Conservation (phyloP, 371 early-diverging fungal genomes). For the Rhizomucor miehei region DNA sequence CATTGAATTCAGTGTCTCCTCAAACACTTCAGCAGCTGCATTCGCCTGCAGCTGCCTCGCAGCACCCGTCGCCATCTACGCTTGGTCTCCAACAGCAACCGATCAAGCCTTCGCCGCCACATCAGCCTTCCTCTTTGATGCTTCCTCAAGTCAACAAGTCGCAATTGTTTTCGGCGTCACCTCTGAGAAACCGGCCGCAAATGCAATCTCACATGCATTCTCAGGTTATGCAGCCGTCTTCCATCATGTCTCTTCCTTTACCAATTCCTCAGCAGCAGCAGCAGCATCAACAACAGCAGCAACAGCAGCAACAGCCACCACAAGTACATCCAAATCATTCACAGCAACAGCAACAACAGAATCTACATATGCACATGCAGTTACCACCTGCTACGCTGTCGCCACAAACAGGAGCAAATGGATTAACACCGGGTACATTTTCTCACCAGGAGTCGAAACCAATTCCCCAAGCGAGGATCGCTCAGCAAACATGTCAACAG, state of each 20-base stretch:
- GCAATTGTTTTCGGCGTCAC: slow-evolving; percentile 14
- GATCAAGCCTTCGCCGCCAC: slow-evolving; percentile 14
- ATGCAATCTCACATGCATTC: slow-evolving; percentile 29
- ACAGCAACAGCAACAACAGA: slow-evolving; percentile 16
- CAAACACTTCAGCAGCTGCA: slow-evolving; percentile 12
- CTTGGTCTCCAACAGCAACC: slow-evolving; percentile 4
- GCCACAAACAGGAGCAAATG: not conserved
- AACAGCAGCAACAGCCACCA: slow-evolving; percentile 8
- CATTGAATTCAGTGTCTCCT: slow-evolving; percentile 4
- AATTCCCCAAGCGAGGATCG: no score
- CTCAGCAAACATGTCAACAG: not conserved
- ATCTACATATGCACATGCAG: slow-evolving; percentile 1
- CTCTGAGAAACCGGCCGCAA: slow-evolving; percentile 29
- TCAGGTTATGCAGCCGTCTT: slow-evolving; percentile 17
- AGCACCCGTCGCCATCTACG: slow-evolving; percentile 2
- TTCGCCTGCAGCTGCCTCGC: slow-evolving; percentile 6
- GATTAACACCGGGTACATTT: not conserved
- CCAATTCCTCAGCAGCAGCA: slow-evolving; percentile 15
- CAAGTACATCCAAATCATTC: slow-evolving; percentile 20
- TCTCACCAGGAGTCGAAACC: not conserved
- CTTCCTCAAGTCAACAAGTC: slow-evolving; percentile 14
- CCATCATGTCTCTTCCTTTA: slow-evolving; percentile 14
- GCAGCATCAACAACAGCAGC: slow-evolving; percentile 16
- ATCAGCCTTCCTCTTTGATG: slow-evolving; percentile 10
- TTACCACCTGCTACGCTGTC: slow-evolving; percentile 2